These are phyloP conservation scores for Colletotrichum euphorbiae DNA, from an alignment of 2,329 filamentous ascomycete genomes.

Conservation along the genomic window DNA sequence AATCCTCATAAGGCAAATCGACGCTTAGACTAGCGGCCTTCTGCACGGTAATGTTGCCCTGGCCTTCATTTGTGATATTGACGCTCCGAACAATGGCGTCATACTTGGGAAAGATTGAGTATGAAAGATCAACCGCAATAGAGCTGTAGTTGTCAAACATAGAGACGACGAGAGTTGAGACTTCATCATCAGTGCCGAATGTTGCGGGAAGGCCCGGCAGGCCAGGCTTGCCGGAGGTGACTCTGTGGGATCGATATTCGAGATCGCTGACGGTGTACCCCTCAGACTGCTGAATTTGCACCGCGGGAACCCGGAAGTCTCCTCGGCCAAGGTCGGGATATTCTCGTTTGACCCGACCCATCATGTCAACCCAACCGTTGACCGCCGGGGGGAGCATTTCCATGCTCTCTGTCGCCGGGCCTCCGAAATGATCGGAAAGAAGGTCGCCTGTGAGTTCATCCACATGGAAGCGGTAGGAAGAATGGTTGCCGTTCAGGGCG, in stretches of 20 bases:
- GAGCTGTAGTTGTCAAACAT: constrained; percentile 69
- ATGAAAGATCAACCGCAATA: constrained; percentile 68
- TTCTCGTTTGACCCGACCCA: constrained; percentile 66
- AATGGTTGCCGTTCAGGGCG: constrained; percentile 64
- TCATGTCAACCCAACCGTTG: constrained; percentile 65
- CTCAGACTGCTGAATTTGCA: constrained; percentile 68
- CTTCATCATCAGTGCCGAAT: constrained; percentile 66
- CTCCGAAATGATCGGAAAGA: constrained; percentile 71
- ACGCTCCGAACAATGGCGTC: constrained; percentile 73
- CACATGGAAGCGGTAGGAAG: constrained; percentile 74
- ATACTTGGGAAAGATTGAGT: constrained; percentile 72
- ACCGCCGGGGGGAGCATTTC: constrained; percentile 49
- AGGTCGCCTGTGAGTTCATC: constrained; percentile 67
- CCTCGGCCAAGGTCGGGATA: constrained; percentile 74
- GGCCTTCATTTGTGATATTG: constrained; percentile 69
- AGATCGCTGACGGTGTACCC: constrained; percentile 71
- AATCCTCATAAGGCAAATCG: constrained; percentile 69
- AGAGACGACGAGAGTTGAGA: constrained; percentile 68
- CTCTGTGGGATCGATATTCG: constrained; percentile 67
- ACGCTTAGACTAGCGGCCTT: constrained; percentile 70
- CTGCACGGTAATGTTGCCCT: constrained; percentile 63
- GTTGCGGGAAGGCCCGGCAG: constrained; percentile 69
- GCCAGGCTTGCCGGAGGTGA: constrained; percentile 66
- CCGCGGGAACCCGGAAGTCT: constrained; percentile 71
- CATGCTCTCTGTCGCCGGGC: constrained; percentile 61